Base-by-base conservation (phyloP, 352 stramenopile genomes). In the Phytopythium cucurbitacearum region DNA sequence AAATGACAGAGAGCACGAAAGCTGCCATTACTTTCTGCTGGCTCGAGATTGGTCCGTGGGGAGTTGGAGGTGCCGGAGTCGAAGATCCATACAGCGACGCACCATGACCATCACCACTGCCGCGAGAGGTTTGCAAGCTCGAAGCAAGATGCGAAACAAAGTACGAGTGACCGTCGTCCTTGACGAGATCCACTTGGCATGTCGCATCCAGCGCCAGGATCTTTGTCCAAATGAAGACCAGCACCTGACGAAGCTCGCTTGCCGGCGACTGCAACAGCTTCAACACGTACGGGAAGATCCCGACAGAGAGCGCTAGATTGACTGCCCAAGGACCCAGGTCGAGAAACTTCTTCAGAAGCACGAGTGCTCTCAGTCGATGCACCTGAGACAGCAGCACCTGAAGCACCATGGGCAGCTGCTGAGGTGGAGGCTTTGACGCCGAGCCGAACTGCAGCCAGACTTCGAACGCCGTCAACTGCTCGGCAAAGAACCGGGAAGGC, bases 381-480 rank as follows among this genome's bases (percentile, higher is more conserved):
- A 97, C 85, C 65, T 98, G 96, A 38, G 89, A 98, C 32, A 99
- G 67, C 43, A 99, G 71, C 16, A 98, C 94, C 57, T 99, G 95
- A 5, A 99, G 73, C 35, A 99, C 95, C 70, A 99, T 97, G 0
- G 97, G 97, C 28, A 99, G 73, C 67, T 99, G 95, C 68, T 99
- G 91, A 1, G 97, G 97, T 5, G 96, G 93, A 37, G 95, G 69
- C 44, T 95, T 92, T n/a, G 69, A 64, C 1, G 84, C 70, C 33
- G 78, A 82, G 0, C 95, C 94, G 73, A 98, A 99, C 54, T 99
- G 88, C 3, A 99, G 68, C 97, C 97, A 99, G 5, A 99, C 89
- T 71, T 99, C 95, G 67, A 99, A 99, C 7, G 97, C 96, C 16
- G 91, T 99, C 6, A 99, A 83, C 71, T 99, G 97, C 57, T 99